Conservation (phyloP, 345 rosid species). For the Ceriops decandra region DNA sequence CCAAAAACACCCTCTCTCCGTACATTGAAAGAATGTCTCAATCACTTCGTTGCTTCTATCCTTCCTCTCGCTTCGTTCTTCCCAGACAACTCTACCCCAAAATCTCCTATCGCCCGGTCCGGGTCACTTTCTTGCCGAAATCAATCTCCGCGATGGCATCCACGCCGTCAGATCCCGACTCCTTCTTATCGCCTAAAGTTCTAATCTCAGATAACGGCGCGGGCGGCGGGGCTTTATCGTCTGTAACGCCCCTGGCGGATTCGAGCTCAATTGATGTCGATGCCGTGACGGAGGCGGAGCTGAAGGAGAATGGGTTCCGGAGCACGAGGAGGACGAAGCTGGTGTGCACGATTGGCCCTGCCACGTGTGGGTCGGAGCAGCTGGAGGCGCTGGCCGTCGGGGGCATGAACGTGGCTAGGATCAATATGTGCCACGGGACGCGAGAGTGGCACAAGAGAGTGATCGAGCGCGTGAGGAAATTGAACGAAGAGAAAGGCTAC, state of each 20-base stretch:
- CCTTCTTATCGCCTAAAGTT: slow-evolving; percentile 28
- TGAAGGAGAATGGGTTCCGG: slow-evolving; percentile 98
- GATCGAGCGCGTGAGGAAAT: slow-evolving; percentile 69
- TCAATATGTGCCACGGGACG: slow-evolving; percentile 96
- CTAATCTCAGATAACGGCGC: slow-evolving; percentile 57
- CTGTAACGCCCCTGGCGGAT: slow-evolving; percentile 9
- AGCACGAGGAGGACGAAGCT: slow-evolving; percentile 97
- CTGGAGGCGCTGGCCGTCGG: slow-evolving; percentile 87
- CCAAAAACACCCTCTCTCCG: slow-evolving; percentile 5
- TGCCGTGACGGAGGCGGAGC: slow-evolving; percentile 80
- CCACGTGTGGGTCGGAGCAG: slow-evolving; percentile 81
- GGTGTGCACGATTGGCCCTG: slow-evolving; percentile 92
- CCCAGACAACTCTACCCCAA: slow-evolving; percentile 31
- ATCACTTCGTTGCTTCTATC: slow-evolving; percentile 59
- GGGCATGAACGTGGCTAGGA: slow-evolving; percentile 94
- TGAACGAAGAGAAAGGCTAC: slow-evolving; percentile 93
- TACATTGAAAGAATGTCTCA: slow-evolving; percentile 47
- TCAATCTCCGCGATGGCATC: slow-evolving; percentile 42
- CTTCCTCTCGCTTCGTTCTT: slow-evolving; percentile 32
- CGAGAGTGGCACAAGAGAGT: slow-evolving; percentile 88
- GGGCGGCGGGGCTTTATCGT: slow-evolving; percentile 17
- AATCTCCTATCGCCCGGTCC: slow-evolving; percentile 33
- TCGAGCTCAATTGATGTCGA: slow-evolving; percentile 67
- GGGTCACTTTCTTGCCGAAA: slow-evolving; percentile 23
- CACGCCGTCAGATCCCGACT: slow-evolving; percentile 40